Base-by-base conservation (phyloP, 768 basidiomycete species). In the Boletus barrowsii region DNA sequence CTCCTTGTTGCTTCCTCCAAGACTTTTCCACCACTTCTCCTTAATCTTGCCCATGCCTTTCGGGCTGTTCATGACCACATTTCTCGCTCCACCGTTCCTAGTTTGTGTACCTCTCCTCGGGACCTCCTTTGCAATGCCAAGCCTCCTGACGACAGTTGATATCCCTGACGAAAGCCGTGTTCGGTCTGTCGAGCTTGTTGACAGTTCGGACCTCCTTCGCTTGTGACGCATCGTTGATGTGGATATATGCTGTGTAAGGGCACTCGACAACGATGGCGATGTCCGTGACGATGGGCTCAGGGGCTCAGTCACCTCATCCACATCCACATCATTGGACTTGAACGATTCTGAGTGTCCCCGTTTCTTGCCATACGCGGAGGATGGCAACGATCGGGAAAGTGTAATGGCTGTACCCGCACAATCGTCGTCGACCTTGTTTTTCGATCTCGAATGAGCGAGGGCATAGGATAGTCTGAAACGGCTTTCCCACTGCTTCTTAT, bases 401-500 rank as follows among this genome's bases (percentile, higher is more conserved):
- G 8, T 5, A 33, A 14, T 10, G 6, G 33, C 1, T 32, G 29
- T 49, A n/a, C 24, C 29, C n/a, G n/a, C 33, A 4, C 30, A 3
- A 40, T 42, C 39, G 7, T 30, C 41, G 4, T 20, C 26, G 26
- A 20, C 20, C 8, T 30, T 53, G 24, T 40, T 44, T 49, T 47
- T 50, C 36, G 39, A 37, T 46, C 17, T 43, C 37, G n/a, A 22
- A 10, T 41, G 45, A 17, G 29, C 51, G 42, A 29, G 45, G 43
- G 41, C 30, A 22, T 36, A 58, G 22, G 46, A 24, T 26, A 47
- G 42, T 44, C 45, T 62, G 26, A 56, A 58, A 20, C 78, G 76
- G 53, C 76, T 77, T 60, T 98, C 95, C 92, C 92, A 98, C 44
- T 83, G 78, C 48, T 83, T 84, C 61, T 88, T 86, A 69, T 94